Conservation (phyloP, 768 basidiomycete species). For the Grammothele lineata region DNA sequence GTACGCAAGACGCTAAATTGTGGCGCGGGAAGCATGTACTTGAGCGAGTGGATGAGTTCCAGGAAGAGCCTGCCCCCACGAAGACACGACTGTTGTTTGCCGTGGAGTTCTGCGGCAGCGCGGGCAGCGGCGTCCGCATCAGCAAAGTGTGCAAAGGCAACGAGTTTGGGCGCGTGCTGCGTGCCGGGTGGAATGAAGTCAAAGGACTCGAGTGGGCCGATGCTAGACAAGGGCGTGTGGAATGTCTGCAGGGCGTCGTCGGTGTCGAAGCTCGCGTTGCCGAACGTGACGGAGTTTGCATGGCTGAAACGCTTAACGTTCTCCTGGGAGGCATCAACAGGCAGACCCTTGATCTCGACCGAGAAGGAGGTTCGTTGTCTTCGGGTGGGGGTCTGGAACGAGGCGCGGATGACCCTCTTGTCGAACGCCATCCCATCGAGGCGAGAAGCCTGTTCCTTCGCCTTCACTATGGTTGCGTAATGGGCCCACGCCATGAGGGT, state of each 20-base stretch:
- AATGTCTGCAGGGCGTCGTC: slow-evolving; percentile 29
- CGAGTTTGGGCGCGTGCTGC: slow-evolving; percentile 28
- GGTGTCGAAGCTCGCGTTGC: slow-evolving; percentile 30
- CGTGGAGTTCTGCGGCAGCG: slow-evolving; percentile 24
- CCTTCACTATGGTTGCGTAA: slow-evolving; percentile 39
- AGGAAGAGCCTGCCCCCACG: slow-evolving; percentile 34
- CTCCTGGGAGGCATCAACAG: slow-evolving; percentile 27
- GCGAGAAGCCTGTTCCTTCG: slow-evolving; percentile 37
- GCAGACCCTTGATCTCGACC: slow-evolving; percentile 43
- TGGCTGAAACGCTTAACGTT: slow-evolving; percentile 33
- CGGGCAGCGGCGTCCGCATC: slow-evolving; percentile 31
- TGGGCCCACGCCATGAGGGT: slow-evolving; percentile 41
- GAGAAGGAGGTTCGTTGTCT: slow-evolving; percentile 36
- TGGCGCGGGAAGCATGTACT: slow-evolving; percentile 31
- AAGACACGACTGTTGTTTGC: slow-evolving; percentile 32
- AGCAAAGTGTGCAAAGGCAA: slow-evolving; percentile 41
- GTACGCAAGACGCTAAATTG: slow-evolving; percentile 33
- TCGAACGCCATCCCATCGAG: slow-evolving; percentile 37
- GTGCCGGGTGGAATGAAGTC: slow-evolving; percentile 30
- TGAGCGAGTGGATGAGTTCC: slow-evolving; percentile 37
- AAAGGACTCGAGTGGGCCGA: slow-evolving; percentile 38
- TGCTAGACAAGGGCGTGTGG: slow-evolving; percentile 29
- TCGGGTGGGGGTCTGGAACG: slow-evolving; percentile 27
- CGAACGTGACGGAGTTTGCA: slow-evolving; percentile 24
- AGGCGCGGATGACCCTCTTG: slow-evolving; percentile 37